Evolutionary conservation across 2,329 filamentous ascomycete genomes (phyloP), one percentile per base, ranked within the genome.

Genomic region (Pseudocercospora pini-densiflorae): DNA sequence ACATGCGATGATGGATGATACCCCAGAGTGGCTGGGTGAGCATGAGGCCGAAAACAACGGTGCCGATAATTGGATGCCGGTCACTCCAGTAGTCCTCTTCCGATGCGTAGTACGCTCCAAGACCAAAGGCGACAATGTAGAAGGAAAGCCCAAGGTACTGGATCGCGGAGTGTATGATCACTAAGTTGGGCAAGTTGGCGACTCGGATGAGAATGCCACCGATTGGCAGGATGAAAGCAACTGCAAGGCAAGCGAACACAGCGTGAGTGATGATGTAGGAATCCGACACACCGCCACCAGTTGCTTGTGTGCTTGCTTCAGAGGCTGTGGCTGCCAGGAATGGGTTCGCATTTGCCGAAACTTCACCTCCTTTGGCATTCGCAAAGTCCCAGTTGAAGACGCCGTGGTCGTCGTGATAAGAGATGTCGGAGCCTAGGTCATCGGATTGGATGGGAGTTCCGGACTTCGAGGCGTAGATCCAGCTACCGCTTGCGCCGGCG

Each of bases 1-100:
- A 88, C 53, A 83, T 72, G 2, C 76, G 65, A 70, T 88, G 86
- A 69, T 88, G 86, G 5, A 86, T 65, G n/a, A 81, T 74, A 7
- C 86, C 86, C 54, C 86, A 78, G 1, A 82, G 73, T 0, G 86
- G 86, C 65, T 87, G 85, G 68, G 89, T 84, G 6, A 88, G 78
- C 4, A 91, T 75, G 5, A 79, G 69, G 0, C 77, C 76, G 45
- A 88, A 78, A 4, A 86, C 79, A 16, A 86, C 74, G 6, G 85
- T 81, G 21, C 86, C 86, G 59, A 88, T 84, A 68, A 87, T 81
- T 0, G 83, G 79, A 67, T 88, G 86, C 0, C 72, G 76, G 1
- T 82, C 84, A 21, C 87, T 74, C 45, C 82, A 82, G 57, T 64
- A 60, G 53, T 58, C 40, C 16, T 65, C 57, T 24, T 62, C 12